Conservation (phyloP, 306 rosid genomes). For the Benincasa hispida region DNA sequence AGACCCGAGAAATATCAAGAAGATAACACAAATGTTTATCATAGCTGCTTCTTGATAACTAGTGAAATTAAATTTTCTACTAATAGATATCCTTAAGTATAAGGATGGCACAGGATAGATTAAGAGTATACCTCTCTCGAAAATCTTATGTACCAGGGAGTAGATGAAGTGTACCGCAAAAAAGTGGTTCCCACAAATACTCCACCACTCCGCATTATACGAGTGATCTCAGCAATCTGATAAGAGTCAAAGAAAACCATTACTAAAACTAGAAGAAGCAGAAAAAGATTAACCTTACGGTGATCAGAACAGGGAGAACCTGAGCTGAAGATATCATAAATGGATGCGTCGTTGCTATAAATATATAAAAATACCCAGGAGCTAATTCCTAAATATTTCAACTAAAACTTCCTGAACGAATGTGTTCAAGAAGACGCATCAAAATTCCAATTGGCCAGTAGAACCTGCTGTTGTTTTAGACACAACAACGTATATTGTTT, state of each 20-base stretch:
- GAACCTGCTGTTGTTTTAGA: not conserved
- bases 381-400: not conserved
- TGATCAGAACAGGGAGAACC: not conserved
- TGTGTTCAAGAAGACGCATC: not conserved
- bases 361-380: not conserved
- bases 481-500: not conserved
- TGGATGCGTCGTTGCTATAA: not conserved
- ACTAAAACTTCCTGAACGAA: not conserved
- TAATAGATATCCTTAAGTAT: not conserved
- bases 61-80: not conserved
- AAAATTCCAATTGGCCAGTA: not conserved
- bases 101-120: not conserved
- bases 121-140: conserved; percentile 40
- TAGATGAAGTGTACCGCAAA: conserved; percentile 55
- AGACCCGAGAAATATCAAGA: not conserved
- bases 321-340: not conserved
- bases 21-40: not conserved
- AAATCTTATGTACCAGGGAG: conserved; percentile 38
- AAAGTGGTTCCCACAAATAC: conserved; percentile 84
- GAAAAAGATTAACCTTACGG: not conserved
- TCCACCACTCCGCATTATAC: conserved; percentile 67
- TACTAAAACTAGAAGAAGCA: conserved; percentile 9
- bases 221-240: conserved; percentile 74
- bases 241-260: not conserved
- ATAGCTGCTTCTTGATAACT: not conserved